A percentile compares a stretch with the other conserved stretches of the same genome.
Conservation (phyloP, 805 yeast genomes). For the Zygosaccharomyces bailii region DNA sequence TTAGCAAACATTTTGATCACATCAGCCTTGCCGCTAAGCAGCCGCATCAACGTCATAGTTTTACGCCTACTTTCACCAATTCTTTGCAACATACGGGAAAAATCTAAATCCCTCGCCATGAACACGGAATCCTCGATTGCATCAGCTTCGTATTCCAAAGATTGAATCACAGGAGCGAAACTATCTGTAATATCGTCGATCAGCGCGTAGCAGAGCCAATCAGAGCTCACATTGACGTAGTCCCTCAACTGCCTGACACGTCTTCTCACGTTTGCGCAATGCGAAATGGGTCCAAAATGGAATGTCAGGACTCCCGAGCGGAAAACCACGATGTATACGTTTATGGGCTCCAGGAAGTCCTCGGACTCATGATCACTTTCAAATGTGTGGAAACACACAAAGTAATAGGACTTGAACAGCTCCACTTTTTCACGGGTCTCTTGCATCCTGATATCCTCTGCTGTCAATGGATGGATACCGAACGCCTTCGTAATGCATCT, state of each 20-base stretch:
- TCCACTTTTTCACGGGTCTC: constrained; percentile 98
- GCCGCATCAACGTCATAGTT: constrained; percentile 88
- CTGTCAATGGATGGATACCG: constrained; percentile 96
- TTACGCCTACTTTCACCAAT: constrained; percentile 88
- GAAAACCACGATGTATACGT: constrained; percentile 70
- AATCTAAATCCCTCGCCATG: constrained; percentile 69
- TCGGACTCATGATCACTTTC: constrained; percentile 78
- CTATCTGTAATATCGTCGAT: constrained; percentile 85
- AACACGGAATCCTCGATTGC: constrained; percentile 80
- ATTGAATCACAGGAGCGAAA: constrained; percentile 75
- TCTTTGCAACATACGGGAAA: constrained; percentile 68
- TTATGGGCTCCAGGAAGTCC: constrained; percentile 78
- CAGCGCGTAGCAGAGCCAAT: constrained; percentile 78
- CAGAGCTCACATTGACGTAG: constrained; percentile 72
- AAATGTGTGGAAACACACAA: constrained; percentile 95
- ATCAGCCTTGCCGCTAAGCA: constrained; percentile 90
- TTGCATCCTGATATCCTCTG: constrained; percentile 95
- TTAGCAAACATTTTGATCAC: constrained; percentile 95
- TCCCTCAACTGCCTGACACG: constrained; percentile 77
- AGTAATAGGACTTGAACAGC: constrained; percentile 81
- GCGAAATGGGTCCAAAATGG: constrained; percentile 65
- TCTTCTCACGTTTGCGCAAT: constrained; percentile 74
- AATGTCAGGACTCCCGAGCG: constrained; percentile 64
- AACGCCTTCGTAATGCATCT: constrained; percentile 86
- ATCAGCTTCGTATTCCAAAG: constrained; percentile 76